Evolutionary conservation across 345 rosid species (phyloP).

Genomic region (Carallia pectinifolia): DNA sequence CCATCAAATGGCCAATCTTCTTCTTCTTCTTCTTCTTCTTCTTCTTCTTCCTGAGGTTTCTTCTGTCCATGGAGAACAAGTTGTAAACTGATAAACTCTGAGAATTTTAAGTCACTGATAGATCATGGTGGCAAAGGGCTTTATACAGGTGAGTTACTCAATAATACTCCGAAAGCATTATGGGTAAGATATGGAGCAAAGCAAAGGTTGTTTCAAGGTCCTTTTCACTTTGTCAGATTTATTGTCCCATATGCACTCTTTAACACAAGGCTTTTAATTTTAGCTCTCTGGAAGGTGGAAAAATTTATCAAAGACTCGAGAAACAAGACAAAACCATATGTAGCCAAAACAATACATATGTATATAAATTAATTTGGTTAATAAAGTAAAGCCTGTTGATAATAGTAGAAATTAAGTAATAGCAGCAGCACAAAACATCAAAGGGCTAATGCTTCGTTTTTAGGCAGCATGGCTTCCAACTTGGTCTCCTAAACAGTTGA

Average conservation of each 20-base stretch:
- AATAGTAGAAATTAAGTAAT: too few relatives aligned
- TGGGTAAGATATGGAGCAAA: conserved; percentile 17
- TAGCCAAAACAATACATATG: too few relatives aligned
- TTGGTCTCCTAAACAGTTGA: too few relatives aligned
- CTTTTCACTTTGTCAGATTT: not conserved
- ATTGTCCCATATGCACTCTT: not conserved
- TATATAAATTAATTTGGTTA: too few relatives aligned
- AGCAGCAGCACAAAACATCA: too few relatives aligned
- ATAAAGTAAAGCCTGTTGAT: too few relatives aligned
- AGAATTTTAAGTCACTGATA: not conserved
- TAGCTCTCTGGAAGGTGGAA: too few relatives aligned
- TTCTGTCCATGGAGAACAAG: conserved; percentile 16
- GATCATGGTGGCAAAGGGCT: not conserved
- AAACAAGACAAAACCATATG: too few relatives aligned
- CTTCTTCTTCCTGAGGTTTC: conserved; percentile 10
- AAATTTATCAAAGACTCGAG: too few relatives aligned
- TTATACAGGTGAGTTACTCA: conserved; percentile 7
- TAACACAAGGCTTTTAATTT: too few relatives aligned
- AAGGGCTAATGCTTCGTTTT: too few relatives aligned
- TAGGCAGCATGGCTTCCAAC: too few relatives aligned
- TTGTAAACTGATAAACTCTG: not conserved
- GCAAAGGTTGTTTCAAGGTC: not conserved
- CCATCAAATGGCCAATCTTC: conserved; percentile 18
- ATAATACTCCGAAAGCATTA: not conserved
- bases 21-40: not conserved